Percentiles rank a stretch among this genome's conserved stretches.
Conservation (phyloP, 352 stramenopile species). For the Pythium diclinum region DNA sequence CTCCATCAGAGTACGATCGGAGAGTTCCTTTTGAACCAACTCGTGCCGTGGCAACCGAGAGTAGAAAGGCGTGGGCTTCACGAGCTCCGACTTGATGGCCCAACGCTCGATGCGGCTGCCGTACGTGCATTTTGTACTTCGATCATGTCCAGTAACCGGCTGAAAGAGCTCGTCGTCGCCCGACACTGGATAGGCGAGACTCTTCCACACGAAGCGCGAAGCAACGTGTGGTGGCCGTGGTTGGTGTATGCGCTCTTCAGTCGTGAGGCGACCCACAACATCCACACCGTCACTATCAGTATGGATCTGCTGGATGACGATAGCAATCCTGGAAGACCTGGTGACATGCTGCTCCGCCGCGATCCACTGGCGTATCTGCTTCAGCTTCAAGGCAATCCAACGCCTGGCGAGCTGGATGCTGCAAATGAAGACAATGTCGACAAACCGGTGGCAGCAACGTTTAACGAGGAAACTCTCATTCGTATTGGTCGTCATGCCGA, state of each 20-base stretch:
- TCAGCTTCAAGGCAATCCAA: not conserved
- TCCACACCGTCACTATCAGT: not conserved
- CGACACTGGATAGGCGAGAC: not conserved
- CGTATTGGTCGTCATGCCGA: not conserved
- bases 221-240: constrained; percentile 1
- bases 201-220: not conserved
- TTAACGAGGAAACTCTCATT: not conserved
- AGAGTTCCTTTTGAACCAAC: constrained; percentile 14
- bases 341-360: not conserved
- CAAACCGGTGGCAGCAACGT: not conserved
- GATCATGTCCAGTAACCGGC: not conserved
- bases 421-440: not conserved
- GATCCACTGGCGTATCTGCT: constrained; percentile 3
- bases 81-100: not conserved
- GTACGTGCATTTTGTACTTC: constrained; percentile 15
- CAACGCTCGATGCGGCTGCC: constrained; percentile 10
- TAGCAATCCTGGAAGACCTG: not conserved
- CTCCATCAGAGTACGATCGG: constrained; percentile 21
- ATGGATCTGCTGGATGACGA: not conserved
- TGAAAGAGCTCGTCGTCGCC: not conserved
- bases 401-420: not conserved
- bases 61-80: constrained; percentile 3
- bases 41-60: constrained; percentile 11
- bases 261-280: not conserved
- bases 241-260: constrained; percentile 5